A percentile compares a stretch with the other conserved stretches of the same genome.
Evolutionary conservation across 1,284 basidiomycete genomes (phyloP).

Genomic region (Papiliotrema terrestris): DNA sequence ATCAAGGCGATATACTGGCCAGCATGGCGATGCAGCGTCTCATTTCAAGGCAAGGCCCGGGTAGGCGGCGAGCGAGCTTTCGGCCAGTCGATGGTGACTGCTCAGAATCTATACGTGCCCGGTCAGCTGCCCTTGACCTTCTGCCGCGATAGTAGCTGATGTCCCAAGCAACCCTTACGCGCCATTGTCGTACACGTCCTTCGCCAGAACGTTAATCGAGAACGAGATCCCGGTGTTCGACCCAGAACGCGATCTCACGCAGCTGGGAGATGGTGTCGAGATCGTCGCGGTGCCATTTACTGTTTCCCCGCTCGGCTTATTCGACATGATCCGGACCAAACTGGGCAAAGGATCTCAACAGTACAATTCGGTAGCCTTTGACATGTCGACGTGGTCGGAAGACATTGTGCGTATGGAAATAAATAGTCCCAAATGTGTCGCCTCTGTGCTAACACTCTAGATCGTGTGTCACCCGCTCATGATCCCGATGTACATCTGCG

Average conservation of each 20-base stretch:
- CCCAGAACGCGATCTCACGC: conserved; percentile 48
- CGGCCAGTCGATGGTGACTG: too few species aligned
- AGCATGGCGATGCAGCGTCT: conserved; percentile 35
- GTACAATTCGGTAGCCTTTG: too few species aligned
- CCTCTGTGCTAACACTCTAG: conserved; percentile 19
- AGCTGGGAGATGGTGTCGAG: conserved; percentile 66
- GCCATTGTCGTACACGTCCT: conserved; percentile 45
- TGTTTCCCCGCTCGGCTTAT: conserved; percentile 34
- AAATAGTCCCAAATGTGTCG: too few species aligned
- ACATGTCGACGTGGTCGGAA: conserved; percentile 32
- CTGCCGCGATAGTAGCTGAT: too few species aligned
- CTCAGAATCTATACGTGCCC: conserved; percentile 40
- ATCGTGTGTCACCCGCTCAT: conserved; percentile 44
- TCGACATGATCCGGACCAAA: conserved; percentile 28
- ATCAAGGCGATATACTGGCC: conserved; percentile 43
- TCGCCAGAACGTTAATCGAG: conserved; percentile 33
- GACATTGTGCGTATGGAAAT: conserved; percentile 31
- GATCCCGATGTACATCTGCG: conserved; percentile 46
- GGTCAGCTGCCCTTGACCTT: conserved; percentile 21
- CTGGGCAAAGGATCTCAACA: too few species aligned
- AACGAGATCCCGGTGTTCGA: conserved; percentile 31
- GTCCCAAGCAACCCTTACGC: conserved; percentile 43
- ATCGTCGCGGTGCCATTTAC: conserved; percentile 56
- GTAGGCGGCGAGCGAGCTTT: too few species aligned
- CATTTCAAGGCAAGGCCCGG: conserved; percentile 27